phyloP scores from a whole-genome alignment of 179 eudicot genomes.

The Drosera spatulata region DNA sequence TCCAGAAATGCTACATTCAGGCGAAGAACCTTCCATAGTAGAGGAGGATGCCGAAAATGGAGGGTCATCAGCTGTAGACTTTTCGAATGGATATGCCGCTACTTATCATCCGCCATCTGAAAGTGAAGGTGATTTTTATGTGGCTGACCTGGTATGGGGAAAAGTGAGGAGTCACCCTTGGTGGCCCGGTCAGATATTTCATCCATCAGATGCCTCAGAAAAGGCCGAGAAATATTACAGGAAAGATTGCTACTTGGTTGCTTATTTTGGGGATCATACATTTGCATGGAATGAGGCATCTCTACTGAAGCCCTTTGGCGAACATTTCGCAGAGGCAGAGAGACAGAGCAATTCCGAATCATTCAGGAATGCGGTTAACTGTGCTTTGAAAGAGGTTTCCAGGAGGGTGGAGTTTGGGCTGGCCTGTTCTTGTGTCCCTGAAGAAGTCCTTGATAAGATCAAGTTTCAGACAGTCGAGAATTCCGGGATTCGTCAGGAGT shows the following conservation, averaged over 20 bases:
- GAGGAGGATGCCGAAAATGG: constrained; percentile 17
- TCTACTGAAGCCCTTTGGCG: constrained; percentile 56
- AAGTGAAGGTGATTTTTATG: constrained; percentile 47
- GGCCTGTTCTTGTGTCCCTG: constrained; percentile 66
- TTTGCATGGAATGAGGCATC: constrained; percentile 24
- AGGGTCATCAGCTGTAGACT: constrained; percentile 14
- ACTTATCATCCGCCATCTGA: constrained; percentile 52
- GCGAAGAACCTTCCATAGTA: constrained; percentile 4
- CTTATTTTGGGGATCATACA: constrained; percentile 86
- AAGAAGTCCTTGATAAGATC: constrained; percentile 35
- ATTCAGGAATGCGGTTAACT: constrained; percentile 67
- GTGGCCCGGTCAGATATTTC: constrained; percentile 99
- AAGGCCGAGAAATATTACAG: constrained; percentile 64
- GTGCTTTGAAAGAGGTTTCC: constrained; percentile 76
- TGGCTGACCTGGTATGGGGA: constrained; percentile 87
- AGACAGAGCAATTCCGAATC: constrained; percentile 62
- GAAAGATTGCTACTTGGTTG: constrained; percentile 75
- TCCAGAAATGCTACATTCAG: no score
- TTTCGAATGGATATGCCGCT: constrained; percentile 20
- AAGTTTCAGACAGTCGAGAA: constrained; percentile 65
- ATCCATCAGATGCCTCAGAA: constrained; percentile 78
- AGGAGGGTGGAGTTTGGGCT: constrained; percentile 75
- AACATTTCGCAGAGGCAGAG: constrained; percentile 58
- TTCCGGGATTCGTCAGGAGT: constrained; percentile 57
- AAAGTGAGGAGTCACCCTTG: constrained; percentile 93